Conservation (phyloP, 257 asterid species). For the Jaltomata sinuosa region DNA sequence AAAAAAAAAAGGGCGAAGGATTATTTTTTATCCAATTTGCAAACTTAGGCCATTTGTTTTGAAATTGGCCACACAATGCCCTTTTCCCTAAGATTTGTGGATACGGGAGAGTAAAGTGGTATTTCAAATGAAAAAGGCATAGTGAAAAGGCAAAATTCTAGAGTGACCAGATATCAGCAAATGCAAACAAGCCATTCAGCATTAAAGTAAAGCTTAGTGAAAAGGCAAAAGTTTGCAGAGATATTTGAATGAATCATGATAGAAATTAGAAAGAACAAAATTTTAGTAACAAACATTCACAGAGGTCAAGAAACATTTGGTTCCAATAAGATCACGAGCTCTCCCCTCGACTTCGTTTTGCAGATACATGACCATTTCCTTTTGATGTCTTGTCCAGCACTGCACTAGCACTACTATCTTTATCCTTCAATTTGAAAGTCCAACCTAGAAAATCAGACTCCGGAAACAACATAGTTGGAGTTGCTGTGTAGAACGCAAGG, state of each 20-base stretch:
- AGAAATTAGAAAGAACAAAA: not conserved
- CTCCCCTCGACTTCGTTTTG: conserved; percentile 36
- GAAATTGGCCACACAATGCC: too few relatives aligned
- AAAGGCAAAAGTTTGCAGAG: not conserved
- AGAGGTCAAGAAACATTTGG: not conserved
- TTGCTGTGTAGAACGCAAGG: conserved; percentile 69
- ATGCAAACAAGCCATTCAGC: not conserved
- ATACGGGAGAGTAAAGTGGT: too few relatives aligned
- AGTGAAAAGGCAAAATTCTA: too few relatives aligned
- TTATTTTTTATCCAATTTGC: too few relatives aligned
- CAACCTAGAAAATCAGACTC: conserved; percentile 80
- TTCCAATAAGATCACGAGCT: conserved; percentile 5
- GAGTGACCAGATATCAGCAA: too few relatives aligned
- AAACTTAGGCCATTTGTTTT: too few relatives aligned
- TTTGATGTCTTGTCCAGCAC: not conserved
- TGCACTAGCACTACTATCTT: not conserved
- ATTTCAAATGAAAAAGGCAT: too few relatives aligned
- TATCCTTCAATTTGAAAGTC: conserved; percentile 43
- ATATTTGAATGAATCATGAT: not conserved
- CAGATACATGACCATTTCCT: conserved; percentile 12
- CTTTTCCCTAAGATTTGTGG: too few relatives aligned
- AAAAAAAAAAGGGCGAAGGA: too few relatives aligned
- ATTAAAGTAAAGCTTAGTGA: not conserved
- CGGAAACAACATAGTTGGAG: conserved; percentile 61
- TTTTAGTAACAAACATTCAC: not conserved